Evolutionary conservation across 768 basidiomycete genomes (phyloP).

Genomic region (Suillus subalutaceus): DNA sequence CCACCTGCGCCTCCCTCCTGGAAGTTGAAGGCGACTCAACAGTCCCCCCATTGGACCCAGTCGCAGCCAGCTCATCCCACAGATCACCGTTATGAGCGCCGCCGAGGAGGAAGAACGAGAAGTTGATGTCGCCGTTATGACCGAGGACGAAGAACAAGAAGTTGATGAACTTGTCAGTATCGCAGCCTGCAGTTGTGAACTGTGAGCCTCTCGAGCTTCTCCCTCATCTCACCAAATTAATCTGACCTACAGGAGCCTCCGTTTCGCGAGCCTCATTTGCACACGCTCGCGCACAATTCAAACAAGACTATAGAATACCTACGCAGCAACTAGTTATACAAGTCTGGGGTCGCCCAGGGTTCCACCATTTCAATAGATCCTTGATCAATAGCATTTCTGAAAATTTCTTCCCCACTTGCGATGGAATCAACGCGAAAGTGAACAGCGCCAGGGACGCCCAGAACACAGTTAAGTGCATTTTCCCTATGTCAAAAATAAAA

Average conservation of each 20-base stretch:
- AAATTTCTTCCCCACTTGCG: background rate
- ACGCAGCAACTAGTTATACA: background rate
- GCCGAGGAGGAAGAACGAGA: background rate
- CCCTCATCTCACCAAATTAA: background rate
- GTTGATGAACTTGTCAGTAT: background rate
- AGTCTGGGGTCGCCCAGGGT: background rate
- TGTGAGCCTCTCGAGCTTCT: background rate
- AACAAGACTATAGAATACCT: no score
- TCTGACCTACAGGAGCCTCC: background rate
- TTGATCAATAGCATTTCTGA: background rate
- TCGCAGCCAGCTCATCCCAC: background rate
- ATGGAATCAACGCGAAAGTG: background rate
- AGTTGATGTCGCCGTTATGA: no score
- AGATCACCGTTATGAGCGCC: background rate
- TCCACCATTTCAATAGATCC: background rate
- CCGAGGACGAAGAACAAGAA: background rate
- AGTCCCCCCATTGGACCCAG: background rate
- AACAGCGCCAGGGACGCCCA: background rate
- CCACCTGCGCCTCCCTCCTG: background rate
- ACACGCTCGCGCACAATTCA: no score
- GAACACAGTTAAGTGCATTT: background rate
- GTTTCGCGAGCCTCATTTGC: background rate
- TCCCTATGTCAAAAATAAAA: conserved; percentile 1
- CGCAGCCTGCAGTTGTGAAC: background rate
- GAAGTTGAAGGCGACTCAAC: background rate